phyloP scores from a whole-genome alignment of 129 eudicot species.

The Chrysanthemum makinoi region DNA sequence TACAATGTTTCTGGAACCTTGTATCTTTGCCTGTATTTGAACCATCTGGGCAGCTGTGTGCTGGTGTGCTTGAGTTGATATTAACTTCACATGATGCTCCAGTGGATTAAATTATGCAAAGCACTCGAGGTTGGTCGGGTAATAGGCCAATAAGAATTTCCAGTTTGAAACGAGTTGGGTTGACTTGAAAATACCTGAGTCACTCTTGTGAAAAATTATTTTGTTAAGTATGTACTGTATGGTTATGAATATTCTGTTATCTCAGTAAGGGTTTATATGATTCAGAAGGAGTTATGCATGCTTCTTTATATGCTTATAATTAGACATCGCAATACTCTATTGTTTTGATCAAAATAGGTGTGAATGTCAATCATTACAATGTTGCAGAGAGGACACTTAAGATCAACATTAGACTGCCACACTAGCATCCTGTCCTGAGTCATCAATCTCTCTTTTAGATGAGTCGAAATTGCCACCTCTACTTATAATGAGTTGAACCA shows the following conservation, averaged over 20 bases:
- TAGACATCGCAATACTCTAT: too few relatives aligned
- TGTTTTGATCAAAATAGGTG: too few relatives aligned
- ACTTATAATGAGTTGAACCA: background rate
- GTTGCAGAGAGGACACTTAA: background rate
- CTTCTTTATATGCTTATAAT: too few relatives aligned
- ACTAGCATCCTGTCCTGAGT: background rate
- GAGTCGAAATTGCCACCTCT: background rate
- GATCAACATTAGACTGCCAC: background rate
- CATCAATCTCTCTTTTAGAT: background rate
- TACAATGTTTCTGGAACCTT: conserved; percentile 85
- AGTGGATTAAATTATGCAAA: conserved; percentile 96
- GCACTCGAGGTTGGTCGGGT: conserved; percentile 80
- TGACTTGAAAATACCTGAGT: background rate
- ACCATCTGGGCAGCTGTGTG: conserved; percentile 77
- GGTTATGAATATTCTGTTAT: background rate
- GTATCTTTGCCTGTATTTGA: conserved; percentile 89
- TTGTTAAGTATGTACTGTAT: background rate
- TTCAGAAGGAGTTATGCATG: too few relatives aligned
- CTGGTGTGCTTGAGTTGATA: conserved; percentile 94
- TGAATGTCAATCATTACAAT: too few relatives aligned
- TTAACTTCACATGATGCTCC: conserved; percentile 95
- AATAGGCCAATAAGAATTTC: background rate
- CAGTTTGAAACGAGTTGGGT: background rate
- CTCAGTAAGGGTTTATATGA: too few relatives aligned
- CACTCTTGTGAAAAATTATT: background rate